Base-by-base conservation (phyloP, 768 basidiomycete genomes). In the Boletus coccyginus region DNA sequence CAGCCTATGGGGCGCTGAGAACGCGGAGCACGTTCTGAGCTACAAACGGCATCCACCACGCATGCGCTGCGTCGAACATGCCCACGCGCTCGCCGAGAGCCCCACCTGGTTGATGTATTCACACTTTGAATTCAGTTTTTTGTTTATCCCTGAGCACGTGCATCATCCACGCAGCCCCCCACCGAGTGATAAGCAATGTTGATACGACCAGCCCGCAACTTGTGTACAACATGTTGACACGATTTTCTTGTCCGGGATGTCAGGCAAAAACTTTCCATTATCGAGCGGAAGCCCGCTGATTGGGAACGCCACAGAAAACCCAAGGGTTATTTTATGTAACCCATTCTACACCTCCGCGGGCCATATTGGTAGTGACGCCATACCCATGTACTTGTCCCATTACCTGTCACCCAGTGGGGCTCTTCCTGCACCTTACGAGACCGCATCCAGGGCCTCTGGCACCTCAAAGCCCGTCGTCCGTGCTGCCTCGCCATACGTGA, bases 401-500 rank as follows among this genome's bases (percentile, higher is more conserved):
- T 41, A 13, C 45, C 55, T 47, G 19, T 32, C 48, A 21, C 36
- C 45, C 24, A 42, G 8, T 16, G 35, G 38, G 11, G 41, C 35
- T 17, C 35, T 24, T 33, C 38, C 7, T 52, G 29, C 17, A 27
- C 21, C 4, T 62, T 55, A 71, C 45, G 70, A 68, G 33, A 71
- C 68, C 1, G 70, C 65, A 53, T 73, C 70, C 42, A 62, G 56
- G 9, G 70, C 70, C 27, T 68, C 68, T 46, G 72, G 72, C 62
- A 73, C 68, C 14, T 63, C 65, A n/a, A 78, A 65, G 27, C 74
- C 69, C 54, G 71, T 64, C 38, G 77, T 80, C 46, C 77, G 75
- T 46, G 77, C 77, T 14, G 85, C 91, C 68, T 91, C 88, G 27
- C 92, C 93, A 49, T 87, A 88, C 3, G 81, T 86, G 46, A 94